Evolutionary conservation across 139 green algal genomes (phyloP).

Genomic region (Spirogloea muscicola): DNA sequence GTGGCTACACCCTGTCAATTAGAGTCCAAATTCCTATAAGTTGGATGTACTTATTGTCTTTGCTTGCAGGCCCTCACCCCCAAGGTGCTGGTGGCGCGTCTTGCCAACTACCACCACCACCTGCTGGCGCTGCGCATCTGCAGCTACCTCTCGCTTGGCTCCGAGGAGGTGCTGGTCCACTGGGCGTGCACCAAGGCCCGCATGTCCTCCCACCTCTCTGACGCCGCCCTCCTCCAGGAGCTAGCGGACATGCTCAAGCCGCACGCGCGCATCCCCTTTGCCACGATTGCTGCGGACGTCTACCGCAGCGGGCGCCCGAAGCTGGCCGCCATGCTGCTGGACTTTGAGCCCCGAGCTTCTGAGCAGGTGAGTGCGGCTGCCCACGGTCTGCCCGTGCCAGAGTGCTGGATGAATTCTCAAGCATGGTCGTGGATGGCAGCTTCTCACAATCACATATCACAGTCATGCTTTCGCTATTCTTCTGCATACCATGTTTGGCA

Average conservation of each 20-base stretch:
- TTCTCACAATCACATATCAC: too few relatives aligned
- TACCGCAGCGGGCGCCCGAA: slow-evolving; percentile 24
- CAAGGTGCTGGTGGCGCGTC: slow-evolving; percentile 60
- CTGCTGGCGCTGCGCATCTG: slow-evolving; percentile 64
- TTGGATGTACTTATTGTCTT: too few relatives aligned
- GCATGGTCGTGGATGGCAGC: too few relatives aligned
- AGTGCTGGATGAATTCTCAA: too few relatives aligned
- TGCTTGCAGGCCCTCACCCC: slow-evolving; percentile 35
- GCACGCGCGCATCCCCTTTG: slow-evolving; percentile 21
- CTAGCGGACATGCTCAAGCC: too few relatives aligned
- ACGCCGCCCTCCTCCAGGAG: slow-evolving; percentile 64
- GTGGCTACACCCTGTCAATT: too few relatives aligned
- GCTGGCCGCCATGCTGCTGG: slow-evolving; percentile 64
- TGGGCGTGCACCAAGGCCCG: slow-evolving; percentile 82
- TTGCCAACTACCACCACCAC: slow-evolving; percentile 57
- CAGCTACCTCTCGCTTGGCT: slow-evolving; percentile 20
- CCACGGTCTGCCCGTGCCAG: too few relatives aligned
- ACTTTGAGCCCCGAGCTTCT: slow-evolving; percentile 57
- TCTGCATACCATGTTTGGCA: too few relatives aligned
- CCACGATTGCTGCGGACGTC: slow-evolving; percentile 25
- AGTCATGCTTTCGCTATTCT: too few relatives aligned
- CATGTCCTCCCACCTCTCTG: slow-evolving; percentile 38
- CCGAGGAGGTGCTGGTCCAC: slow-evolving; percentile 62
- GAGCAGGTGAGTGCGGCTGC: too few relatives aligned
- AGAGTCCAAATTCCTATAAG: too few relatives aligned